phyloP scores from a whole-genome alignment of 352 stramenopile genomes.

The Globisporangium sylvaticum region DNA sequence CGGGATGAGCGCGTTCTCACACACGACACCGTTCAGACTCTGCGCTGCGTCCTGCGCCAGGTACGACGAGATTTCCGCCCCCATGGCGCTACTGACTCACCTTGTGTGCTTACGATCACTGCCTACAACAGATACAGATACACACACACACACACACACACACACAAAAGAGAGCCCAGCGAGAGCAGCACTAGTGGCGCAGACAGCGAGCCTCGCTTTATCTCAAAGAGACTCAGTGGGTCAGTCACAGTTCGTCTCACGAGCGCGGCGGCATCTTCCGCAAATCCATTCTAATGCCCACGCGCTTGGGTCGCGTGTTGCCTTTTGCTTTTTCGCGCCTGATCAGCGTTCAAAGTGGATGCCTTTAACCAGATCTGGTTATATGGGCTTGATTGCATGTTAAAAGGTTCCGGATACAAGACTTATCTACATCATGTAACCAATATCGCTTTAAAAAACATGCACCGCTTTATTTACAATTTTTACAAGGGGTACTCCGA shows the following conservation, averaged over 20 bases:
- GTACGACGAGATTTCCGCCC: slow-evolving; percentile 36
- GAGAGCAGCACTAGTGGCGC: neutral
- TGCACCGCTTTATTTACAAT: no score
- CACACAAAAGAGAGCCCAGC: neutral
- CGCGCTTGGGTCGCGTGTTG: neutral
- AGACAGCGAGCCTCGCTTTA: neutral
- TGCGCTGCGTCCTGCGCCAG: slow-evolving; percentile 37
- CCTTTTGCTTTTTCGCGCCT: neutral
- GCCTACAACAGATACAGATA: neutral
- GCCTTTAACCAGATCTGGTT: no score
- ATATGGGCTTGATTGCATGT: no score
- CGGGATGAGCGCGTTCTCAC: slow-evolving; percentile 22
- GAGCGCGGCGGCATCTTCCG: neutral
- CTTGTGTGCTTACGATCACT: neutral
- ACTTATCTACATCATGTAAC: no score
- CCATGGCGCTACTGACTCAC: slow-evolving; percentile 19
- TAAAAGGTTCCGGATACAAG: no score
- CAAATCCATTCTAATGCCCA: neutral
- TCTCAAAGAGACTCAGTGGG: neutral
- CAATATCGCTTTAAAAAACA: no score
- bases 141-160: no score
- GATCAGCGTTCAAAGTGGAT: neutral
- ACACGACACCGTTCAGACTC: slow-evolving; percentile 39
- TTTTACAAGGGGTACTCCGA: no score
- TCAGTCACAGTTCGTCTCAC: neutral